Base-by-base conservation (phyloP, 1,284 basidiomycete species). In the Pseudomicrostroma phylloplanum region DNA sequence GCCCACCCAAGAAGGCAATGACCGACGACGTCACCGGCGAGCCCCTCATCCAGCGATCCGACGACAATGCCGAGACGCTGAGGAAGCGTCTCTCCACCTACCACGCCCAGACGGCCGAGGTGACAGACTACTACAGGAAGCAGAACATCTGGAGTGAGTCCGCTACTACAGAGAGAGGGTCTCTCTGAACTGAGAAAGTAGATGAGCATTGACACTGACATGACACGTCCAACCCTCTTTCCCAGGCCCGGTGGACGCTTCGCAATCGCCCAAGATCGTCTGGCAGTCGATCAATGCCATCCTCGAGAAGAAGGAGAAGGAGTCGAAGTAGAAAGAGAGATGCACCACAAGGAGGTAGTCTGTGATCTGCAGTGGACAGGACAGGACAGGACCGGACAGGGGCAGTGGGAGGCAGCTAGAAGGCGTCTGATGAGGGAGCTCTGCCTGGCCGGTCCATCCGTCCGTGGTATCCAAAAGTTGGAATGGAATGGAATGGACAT, bases 51-150 rank as follows among this genome's bases (percentile, higher is more conserved):
- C 80, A 81, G 70, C 74, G 81, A 25, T 81, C 79, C 25, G 81
- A 82, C 68, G 81, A 82, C 74, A 82, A 81, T 60, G 81, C 81
- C 67, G 91, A 96, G 80, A 91, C 94, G 13, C 85, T 98, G 60
- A 86, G 87, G 74, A 96, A 94, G 82, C 89, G 94, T 57, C 84
- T 98, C 60, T 74, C 80, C 8, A 87, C 90, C 13, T 97, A 90
- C 85, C 94, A 97, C 83, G 81, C 84, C 59, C 92, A 96, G 81
- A 98, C 94, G 23, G 89, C 88, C 2, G 92, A 93, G 39, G 94
- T 98, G 30, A 89, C 92, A n/a, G 91, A 91, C 59, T 96, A 96
- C 84, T 98, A 98, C 86, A 90, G 89, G 81, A 84, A 85, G 71
- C 89, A 91, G 76, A 89, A 90, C 67, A 79, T 80, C 62, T 73